A percentile compares a stretch with the other conserved stretches of the same genome.
These are phyloP conservation scores for Truncatella angustata DNA, from an alignment of 2,329 filamentous ascomycete species.

Conservation along the genomic window DNA sequence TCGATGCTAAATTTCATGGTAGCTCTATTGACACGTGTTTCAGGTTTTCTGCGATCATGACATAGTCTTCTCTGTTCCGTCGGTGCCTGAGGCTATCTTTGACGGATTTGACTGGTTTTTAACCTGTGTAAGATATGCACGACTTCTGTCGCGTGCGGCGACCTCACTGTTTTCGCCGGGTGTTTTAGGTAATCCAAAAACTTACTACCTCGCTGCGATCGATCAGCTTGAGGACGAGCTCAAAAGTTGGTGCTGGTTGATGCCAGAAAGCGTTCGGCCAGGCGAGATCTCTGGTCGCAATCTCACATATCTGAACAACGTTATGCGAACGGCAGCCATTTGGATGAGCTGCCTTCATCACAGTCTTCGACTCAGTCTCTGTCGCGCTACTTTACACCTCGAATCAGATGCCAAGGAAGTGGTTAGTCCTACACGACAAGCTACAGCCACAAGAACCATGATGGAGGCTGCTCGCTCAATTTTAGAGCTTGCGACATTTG, in stretches of 20 bases:
- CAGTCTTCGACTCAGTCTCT: constrained; percentile 24
- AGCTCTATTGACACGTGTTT: too few species aligned
- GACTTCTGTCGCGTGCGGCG: constrained; percentile 26
- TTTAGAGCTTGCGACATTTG: constrained; percentile 25
- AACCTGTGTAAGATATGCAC: constrained; percentile 21
- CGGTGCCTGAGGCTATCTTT: constrained; percentile 18
- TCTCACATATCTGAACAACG: not conserved
- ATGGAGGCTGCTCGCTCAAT: constrained; percentile 23
- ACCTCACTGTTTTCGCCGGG: constrained; percentile 28
- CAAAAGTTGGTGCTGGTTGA: constrained; percentile 26
- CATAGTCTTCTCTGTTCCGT: constrained; percentile 28
- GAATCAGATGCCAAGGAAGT: constrained; percentile 11
- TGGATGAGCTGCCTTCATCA: constrained; percentile 26
- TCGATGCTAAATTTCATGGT: too few species aligned
- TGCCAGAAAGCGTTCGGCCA: constrained; percentile 19
- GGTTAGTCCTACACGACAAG: constrained; percentile 11
- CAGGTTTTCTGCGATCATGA: constrained; percentile 30
- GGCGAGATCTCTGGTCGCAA: constrained; percentile 15
- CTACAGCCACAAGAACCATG: constrained; percentile 17
- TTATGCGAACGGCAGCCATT: constrained; percentile 12
- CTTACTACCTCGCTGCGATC: constrained; percentile 24
- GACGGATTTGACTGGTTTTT: constrained; percentile 27
- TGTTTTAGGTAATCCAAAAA: constrained; percentile 20
- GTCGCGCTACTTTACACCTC: constrained; percentile 23
- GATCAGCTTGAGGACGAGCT: constrained; percentile 24